Evolutionary conservation across 257 asterid genomes (phyloP).

Genomic region (Leonotis leonurus): DNA sequence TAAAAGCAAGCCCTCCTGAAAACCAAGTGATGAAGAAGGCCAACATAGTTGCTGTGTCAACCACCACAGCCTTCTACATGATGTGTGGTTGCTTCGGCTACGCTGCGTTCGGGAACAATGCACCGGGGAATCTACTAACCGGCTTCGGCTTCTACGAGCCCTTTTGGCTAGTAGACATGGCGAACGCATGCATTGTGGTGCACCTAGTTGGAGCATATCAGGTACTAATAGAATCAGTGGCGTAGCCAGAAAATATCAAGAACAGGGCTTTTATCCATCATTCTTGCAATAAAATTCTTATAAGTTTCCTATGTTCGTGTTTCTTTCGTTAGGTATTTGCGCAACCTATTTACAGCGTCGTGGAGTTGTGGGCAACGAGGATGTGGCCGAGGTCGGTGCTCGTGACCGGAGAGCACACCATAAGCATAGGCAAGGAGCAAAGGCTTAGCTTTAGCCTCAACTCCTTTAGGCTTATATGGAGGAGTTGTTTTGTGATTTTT

Average conservation of each 20-base stretch:
- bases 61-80: constrained; percentile 55
- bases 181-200: constrained; percentile 46
- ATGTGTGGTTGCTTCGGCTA: constrained; percentile 66
- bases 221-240: constrained; percentile 33
- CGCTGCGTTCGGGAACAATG: constrained; percentile 60
- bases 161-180: constrained; percentile 57
- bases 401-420: constrained; percentile 24
- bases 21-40: constrained; percentile 63
- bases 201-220: constrained; percentile 71
- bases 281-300: not conserved
- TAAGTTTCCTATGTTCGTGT: not conserved
- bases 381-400: constrained; percentile 44
- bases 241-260: too few relatives aligned
- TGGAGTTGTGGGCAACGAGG: constrained; percentile 35
- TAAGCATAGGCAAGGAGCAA: constrained; percentile 19
- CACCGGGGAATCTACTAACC: constrained; percentile 54
- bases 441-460: constrained; percentile 26
- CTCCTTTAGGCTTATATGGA: constrained; percentile 39
- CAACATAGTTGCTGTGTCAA: constrained; percentile 31
- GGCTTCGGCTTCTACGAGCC: constrained; percentile 70
- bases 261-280: too few relatives aligned
- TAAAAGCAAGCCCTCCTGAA: constrained; percentile 49
- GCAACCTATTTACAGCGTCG: constrained; percentile 37
- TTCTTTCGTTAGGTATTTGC: constrained; percentile 32
- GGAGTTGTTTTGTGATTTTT: constrained; percentile 36